These are phyloP conservation scores for Stagonosporopsis tanaceti DNA, from an alignment of 2,329 filamentous ascomycete genomes.

Conservation along the genomic window DNA sequence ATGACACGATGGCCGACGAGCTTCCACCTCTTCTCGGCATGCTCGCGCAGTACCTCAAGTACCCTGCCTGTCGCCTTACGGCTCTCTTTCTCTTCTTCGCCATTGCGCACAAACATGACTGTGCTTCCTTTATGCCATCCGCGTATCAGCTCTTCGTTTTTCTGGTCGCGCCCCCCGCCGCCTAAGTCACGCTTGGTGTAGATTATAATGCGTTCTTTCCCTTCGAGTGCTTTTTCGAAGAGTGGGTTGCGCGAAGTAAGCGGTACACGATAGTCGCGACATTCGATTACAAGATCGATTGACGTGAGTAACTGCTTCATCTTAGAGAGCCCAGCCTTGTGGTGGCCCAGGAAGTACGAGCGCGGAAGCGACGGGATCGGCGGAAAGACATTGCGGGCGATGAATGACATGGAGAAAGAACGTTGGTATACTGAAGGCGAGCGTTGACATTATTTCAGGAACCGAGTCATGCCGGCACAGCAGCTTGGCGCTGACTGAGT, in stretches of 20 bases:
- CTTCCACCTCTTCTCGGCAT: conserved; percentile 61
- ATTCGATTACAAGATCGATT: conserved; percentile 91
- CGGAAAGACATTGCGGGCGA: conserved; percentile 77
- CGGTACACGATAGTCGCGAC: conserved; percentile 90
- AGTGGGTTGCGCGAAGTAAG: conserved; percentile 88
- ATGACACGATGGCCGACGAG: conserved; percentile 86
- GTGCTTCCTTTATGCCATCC: conserved; percentile 62
- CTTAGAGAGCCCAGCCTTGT: conserved; percentile 78
- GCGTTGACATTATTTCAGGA: conserved; percentile 5
- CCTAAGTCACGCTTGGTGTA: conserved; percentile 83
- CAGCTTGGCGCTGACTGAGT: conserved; percentile 20
- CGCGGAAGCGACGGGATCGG: conserved; percentile 78
- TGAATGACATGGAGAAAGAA: conserved; percentile 56
- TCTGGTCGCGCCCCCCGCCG: conserved; percentile 34
- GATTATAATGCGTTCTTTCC: conserved; percentile 78
- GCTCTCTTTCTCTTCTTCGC: conserved; percentile 30
- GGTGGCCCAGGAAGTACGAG: conserved; percentile 95
- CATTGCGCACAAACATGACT: conserved; percentile 61
- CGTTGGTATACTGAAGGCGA: conserved; percentile 1
- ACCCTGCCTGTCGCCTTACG: conserved; percentile 46
- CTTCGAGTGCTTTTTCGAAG: conserved; percentile 79
- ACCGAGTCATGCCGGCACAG: background rate
- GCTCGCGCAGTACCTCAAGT: conserved; percentile 60
- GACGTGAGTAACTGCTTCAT: conserved; percentile 83
- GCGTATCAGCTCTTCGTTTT: conserved; percentile 60